Percentiles rank a stretch among this genome's conserved stretches.
phyloP scores from a whole-genome alignment of 169 alveolate genomes.

The Plasmodium vinckei region DNA sequence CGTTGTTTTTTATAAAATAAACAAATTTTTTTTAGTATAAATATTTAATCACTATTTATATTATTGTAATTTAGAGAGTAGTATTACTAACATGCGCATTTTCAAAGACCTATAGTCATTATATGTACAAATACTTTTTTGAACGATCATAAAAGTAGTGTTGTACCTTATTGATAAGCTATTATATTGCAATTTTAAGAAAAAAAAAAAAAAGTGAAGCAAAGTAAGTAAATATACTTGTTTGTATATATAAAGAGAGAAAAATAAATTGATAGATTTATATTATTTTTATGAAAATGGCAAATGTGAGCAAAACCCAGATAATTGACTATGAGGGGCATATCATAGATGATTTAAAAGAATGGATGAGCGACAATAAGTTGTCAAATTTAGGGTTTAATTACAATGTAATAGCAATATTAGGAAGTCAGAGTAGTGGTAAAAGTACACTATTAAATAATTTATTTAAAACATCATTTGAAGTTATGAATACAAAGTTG shows the following conservation, averaged over 20 bases:
- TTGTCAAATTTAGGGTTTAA: conserved; percentile 73
- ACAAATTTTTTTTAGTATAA: too few species aligned
- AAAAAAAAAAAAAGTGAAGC: too few species aligned
- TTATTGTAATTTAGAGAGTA: too few species aligned
- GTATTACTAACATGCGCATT: too few species aligned
- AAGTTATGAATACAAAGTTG: conserved; percentile 88
- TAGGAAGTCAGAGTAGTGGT: conserved; percentile 95
- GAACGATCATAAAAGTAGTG: too few species aligned
- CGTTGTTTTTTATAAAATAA: too few species aligned
- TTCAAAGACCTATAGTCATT: too few species aligned
- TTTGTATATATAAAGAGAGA: background rate
- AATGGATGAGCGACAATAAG: conserved; percentile 39
- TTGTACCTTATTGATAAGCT: too few species aligned
- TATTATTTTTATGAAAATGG: conserved; percentile 2
- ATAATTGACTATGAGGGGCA: conserved; percentile 76
- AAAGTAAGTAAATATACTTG: background rate
- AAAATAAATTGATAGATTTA: background rate
- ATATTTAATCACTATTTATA: too few species aligned
- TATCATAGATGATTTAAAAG: conserved; percentile 54
- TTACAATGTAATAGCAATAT: conserved; percentile 90
- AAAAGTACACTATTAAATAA: conserved; percentile 90
- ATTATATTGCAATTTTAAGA: too few species aligned
- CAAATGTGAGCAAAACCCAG: conserved; percentile 20
- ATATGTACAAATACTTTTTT: too few species aligned
- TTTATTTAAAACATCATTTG: conserved; percentile 88